A percentile compares a stretch with the other conserved stretches of the same genome.
These are phyloP conservation scores for Colletotrichum sojae DNA, from an alignment of 2,329 filamentous ascomycete species.

Conservation along the genomic window DNA sequence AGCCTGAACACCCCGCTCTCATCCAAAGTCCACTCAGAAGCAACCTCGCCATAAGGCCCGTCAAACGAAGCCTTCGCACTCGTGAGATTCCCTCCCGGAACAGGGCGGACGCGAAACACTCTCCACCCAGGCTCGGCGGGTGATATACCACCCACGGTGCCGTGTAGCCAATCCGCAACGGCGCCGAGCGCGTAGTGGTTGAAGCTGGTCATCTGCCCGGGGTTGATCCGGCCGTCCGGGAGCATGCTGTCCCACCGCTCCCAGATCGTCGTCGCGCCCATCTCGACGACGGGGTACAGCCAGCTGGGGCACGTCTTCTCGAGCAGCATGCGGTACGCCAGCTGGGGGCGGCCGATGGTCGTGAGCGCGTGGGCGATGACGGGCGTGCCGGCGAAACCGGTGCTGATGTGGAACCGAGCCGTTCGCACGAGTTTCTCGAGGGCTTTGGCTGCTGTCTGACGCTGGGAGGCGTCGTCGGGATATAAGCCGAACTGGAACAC, in stretches of 20 bases:
- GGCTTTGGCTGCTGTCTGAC: conserved; percentile 24
- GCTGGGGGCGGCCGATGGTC: conserved; percentile 25
- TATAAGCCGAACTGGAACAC: conserved; percentile 35
- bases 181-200: conserved; percentile 59
- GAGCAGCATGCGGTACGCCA: conserved; percentile 55
- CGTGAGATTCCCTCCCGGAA: conserved; percentile 36
- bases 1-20: conserved; percentile 8
- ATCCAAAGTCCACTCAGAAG: conserved; percentile 22
- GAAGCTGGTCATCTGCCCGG: conserved; percentile 57
- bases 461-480: not conserved
- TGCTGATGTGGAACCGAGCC: conserved; percentile 31
- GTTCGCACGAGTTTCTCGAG: conserved; percentile 28
- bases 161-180: conserved; percentile 55
- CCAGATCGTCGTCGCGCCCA: conserved; percentile 58
- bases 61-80: conserved; percentile 34
- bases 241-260: conserved; percentile 59
- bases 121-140: conserved; percentile 45
- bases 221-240: conserved; percentile 54
- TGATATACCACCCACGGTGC: conserved; percentile 44
- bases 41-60: conserved; percentile 24
- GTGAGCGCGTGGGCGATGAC: conserved; percentile 37
- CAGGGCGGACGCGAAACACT: conserved; percentile 20
- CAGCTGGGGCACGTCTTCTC: conserved; percentile 53
- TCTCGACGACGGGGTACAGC: conserved; percentile 53
- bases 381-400: conserved; percentile 31